Percentiles rank a stretch among this genome's conserved stretches.
phyloP scores from a whole-genome alignment of 2,329 filamentous ascomycete genomes.

The Colletotrichum salicis region DNA sequence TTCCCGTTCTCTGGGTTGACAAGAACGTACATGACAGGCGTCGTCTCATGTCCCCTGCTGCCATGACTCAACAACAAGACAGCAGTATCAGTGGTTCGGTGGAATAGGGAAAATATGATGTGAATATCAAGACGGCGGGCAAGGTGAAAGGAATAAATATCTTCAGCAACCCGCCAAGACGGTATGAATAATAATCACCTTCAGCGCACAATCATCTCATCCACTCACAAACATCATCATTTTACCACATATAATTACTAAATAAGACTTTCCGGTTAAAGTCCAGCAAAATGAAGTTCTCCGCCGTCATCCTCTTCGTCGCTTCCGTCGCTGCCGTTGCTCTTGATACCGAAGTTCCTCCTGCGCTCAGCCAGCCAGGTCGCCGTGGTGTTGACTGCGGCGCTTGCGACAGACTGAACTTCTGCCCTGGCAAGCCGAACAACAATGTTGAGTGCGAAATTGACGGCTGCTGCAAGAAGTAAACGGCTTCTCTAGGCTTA shows the following conservation, averaged over 20 bases:
- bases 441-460: slow-evolving; percentile 31
- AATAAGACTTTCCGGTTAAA: slow-evolving; percentile 20
- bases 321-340: slow-evolving; percentile 29
- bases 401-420: slow-evolving; percentile 19
- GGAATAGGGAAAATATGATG: neutral
- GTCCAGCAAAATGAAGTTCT: slow-evolving; percentile 27
- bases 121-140: neutral
- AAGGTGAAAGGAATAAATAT: slow-evolving; percentile 3
- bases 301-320: slow-evolving; percentile 16
- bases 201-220: neutral
- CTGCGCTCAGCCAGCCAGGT: slow-evolving; percentile 23
- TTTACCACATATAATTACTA: neutral
- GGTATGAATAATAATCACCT: neutral
- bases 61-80: neutral
- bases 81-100: neutral
- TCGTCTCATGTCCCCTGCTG: neutral
- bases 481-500: neutral
- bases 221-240: neutral
- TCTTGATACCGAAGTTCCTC: slow-evolving; percentile 14
- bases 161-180: neutral
- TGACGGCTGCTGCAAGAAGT: slow-evolving; percentile 23
- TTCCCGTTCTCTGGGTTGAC: neutral
- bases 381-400: slow-evolving; percentile 27
- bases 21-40: neutral
- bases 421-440: slow-evolving; percentile 25